Evolutionary conservation across 2,329 filamentous ascomycete genomes (phyloP).

Genomic region (Rhinocladiella similis): DNA sequence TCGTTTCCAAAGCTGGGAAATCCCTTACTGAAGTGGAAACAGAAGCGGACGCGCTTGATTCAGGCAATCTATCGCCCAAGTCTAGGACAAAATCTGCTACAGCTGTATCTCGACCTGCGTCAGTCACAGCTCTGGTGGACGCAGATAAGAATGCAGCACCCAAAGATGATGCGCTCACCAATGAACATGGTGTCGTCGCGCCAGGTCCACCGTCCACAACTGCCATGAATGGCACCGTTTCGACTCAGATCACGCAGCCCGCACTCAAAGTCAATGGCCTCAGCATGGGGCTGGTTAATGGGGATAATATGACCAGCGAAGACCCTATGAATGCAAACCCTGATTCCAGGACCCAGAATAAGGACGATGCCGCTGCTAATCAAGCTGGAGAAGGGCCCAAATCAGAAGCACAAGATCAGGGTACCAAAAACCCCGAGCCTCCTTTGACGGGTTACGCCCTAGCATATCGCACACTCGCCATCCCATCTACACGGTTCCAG

Average conservation of each 20-base stretch:
- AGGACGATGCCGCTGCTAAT: neutral
- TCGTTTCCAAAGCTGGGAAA: conserved; percentile 17
- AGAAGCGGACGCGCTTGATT: conserved; percentile 9
- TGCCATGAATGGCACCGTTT: conserved; percentile 17
- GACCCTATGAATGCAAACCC: neutral
- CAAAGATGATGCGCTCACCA: conserved; percentile 17
- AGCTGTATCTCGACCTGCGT: conserved; percentile 7
- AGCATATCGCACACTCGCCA: conserved; percentile 24
- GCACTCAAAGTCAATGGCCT: conserved; percentile 20
- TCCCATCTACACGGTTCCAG: conserved; percentile 29
- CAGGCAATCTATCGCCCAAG: conserved; percentile 17
- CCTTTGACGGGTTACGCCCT: conserved; percentile 27
- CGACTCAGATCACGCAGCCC: conserved; percentile 2
- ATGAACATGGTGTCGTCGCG: conserved; percentile 22
- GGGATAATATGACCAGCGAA: neutral
- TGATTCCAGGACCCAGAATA: neutral
- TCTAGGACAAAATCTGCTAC: conserved; percentile 8
- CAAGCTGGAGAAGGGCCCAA: neutral
- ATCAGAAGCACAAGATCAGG: neutral
- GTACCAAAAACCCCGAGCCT: conserved; percentile 3
- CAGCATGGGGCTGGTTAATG: conserved; percentile 10
- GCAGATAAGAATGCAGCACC: conserved; percentile 6
- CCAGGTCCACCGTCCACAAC: conserved; percentile 29
- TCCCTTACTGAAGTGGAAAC: conserved; percentile 32
- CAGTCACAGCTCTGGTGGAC: neutral